These are phyloP conservation scores for Candolleomyces eurysporus DNA, from an alignment of 768 basidiomycete genomes.

Conservation along the genomic window DNA sequence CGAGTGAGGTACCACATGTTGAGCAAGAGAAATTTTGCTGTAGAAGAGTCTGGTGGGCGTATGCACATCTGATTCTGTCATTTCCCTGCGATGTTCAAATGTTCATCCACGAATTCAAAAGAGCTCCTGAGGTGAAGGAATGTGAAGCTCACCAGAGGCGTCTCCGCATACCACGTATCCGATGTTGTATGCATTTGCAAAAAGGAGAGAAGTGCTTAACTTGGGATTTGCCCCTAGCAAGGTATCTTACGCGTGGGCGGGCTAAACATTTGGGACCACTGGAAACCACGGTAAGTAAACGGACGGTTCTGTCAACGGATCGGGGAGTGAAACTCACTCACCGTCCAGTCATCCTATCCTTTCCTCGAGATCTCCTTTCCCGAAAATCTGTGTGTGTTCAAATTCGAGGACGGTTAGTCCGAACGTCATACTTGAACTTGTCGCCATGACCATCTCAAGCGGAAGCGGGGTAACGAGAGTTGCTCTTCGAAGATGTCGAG, in stretches of 20 bases:
- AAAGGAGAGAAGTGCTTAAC: not conserved
- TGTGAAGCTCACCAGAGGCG: constrained; percentile 52
- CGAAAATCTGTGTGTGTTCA: constrained; percentile 95
- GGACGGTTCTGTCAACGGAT: not conserved
- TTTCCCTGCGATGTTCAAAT: constrained; percentile 54
- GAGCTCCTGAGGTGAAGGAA: not conserved
- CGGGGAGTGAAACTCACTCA: not conserved
- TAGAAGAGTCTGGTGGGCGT: constrained; percentile 82
- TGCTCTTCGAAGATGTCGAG: constrained; percentile 74
- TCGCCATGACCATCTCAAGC: constrained; percentile 14
- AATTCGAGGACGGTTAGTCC: constrained; percentile 68
- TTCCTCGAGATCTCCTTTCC: constrained; percentile 66
- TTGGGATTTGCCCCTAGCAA: not conserved
- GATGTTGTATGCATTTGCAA: constrained; percentile 50
- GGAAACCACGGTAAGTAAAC: not conserved
- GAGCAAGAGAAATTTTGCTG: not conserved
- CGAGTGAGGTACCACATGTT: not conserved
- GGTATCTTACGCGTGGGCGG: constrained; percentile 83
- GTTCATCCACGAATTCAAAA: not conserved
- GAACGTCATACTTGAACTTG: constrained; percentile 28
- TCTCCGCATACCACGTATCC: constrained; percentile 93
- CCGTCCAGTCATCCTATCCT: constrained; percentile 40
- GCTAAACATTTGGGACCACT: constrained; percentile 93
- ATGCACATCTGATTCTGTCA: constrained; percentile 84
- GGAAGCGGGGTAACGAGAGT: constrained; percentile 38